Conservation (phyloP, 1,284 basidiomycete genomes). For the Boletus semigastroideus region DNA sequence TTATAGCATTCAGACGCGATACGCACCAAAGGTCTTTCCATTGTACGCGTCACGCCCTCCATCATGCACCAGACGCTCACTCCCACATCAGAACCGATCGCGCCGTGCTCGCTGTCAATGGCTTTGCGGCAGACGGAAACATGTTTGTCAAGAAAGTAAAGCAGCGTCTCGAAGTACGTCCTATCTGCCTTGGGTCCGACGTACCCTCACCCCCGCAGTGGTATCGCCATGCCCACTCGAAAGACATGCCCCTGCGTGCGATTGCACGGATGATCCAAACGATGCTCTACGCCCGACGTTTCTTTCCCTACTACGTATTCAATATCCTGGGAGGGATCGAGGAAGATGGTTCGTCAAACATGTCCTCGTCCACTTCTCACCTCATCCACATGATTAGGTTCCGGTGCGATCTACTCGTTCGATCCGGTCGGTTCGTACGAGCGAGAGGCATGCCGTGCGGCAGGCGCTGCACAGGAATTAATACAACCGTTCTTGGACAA, state of each 20-base stretch:
- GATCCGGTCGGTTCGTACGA: conserved; percentile 96
- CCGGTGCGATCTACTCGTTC: conserved; percentile 95
- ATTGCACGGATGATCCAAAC: conserved; percentile 95
- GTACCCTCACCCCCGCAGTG: conserved; percentile 52
- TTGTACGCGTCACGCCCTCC: conserved; percentile 47
- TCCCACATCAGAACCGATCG: conserved; percentile 74
- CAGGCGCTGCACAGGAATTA: conserved; percentile 86
- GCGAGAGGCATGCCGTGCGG: conserved; percentile 90
- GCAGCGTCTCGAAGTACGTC: conserved; percentile 83
- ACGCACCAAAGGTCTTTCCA: conserved; percentile 89
- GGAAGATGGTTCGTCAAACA: conserved; percentile 75
- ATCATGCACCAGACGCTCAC: conserved; percentile 7
- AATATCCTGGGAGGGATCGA: conserved; percentile 94
- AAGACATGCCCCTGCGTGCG: conserved; percentile 89
- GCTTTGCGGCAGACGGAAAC: conserved; percentile 93
- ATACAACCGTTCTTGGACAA: conserved; percentile 97
- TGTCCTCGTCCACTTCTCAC: conserved; percentile 6
- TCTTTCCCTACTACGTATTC: conserved; percentile 97
- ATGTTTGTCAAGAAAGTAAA: conserved; percentile 95
- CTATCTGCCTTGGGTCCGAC: conserved; percentile 2
- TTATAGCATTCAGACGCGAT: conserved; percentile 93
- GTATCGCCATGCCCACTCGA: conserved; percentile 93
- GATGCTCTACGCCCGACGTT: conserved; percentile 91
- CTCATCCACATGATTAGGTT: conserved; percentile 49
- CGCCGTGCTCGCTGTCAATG: conserved; percentile 90